Evolutionary conservation across 1,139 yeast species (phyloP).

Genomic region (Arxiozyma slooffiae): DNA sequence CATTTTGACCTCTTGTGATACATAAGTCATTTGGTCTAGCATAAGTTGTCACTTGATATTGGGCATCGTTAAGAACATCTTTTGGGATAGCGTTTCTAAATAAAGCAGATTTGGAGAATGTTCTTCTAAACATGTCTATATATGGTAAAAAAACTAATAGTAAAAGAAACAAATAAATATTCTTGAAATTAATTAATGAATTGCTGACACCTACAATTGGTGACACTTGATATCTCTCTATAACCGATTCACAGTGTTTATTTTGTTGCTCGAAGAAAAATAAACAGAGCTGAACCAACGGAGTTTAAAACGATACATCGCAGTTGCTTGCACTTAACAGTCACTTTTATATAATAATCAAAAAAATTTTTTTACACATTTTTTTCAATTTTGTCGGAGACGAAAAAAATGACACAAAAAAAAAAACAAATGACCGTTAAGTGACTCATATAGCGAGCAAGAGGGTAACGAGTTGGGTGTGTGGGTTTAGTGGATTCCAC

Average conservation of each 20-base stretch:
- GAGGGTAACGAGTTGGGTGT: not conserved
- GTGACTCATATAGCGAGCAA: constrained; percentile 15
- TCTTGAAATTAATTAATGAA: not conserved
- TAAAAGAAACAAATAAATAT: no score
- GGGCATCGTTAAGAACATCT: constrained; percentile 6
- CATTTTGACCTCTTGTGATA: constrained; percentile 28
- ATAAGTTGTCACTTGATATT: constrained; percentile 29
- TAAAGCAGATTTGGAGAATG: constrained; percentile 11
- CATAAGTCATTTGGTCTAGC: constrained; percentile 29
- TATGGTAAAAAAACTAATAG: no score
- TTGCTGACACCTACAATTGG: not conserved
- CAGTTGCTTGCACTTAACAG: constrained; percentile 17
- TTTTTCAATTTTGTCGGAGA: no score
- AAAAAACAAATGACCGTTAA: constrained; percentile 10
- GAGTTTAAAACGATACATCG: constrained; percentile 6
- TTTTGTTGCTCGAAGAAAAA: not conserved
- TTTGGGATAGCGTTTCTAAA: constrained; percentile 3
- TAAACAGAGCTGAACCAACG: not conserved
- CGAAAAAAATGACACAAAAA: not conserved
- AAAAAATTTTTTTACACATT: no score
- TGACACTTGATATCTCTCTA: no score
- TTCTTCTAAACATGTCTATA: constrained; percentile 18
- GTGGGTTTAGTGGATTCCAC: not conserved
- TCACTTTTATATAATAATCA: not conserved
- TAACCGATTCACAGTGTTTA: not conserved